Evolutionary conservation across 2,329 filamentous ascomycete genomes (phyloP).

Genomic region (Trichocomaceae sp.): DNA sequence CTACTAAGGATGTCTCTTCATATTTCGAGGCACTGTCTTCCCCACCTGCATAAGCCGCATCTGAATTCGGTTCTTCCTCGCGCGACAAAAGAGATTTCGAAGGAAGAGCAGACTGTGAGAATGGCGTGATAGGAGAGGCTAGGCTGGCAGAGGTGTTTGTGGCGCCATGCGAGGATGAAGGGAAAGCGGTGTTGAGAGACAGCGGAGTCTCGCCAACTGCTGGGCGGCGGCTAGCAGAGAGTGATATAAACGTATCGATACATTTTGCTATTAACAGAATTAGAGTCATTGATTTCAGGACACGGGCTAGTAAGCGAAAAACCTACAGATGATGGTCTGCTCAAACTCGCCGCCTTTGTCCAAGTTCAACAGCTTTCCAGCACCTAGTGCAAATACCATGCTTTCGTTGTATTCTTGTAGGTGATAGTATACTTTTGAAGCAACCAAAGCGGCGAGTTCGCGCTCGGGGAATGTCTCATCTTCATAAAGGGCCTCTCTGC

Average conservation of each 20-base stretch:
- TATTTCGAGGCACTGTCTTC: slow-evolving; percentile 50
- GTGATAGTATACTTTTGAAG: slow-evolving; percentile 98
- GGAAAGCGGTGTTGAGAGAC: slow-evolving; percentile 75
- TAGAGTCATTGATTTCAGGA: slow-evolving; percentile 7
- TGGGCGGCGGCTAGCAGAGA: slow-evolving; percentile 55
- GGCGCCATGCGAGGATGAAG: slow-evolving; percentile 58
- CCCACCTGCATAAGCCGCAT: slow-evolving; percentile 50
- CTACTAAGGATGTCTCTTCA: slow-evolving; percentile 55
- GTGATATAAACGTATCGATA: slow-evolving; percentile 91
- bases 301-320: not conserved
- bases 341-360: slow-evolving; percentile 91
- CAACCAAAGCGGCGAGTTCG: slow-evolving; percentile 85
- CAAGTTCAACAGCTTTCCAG: slow-evolving; percentile 90
- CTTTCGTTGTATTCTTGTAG: slow-evolving; percentile 98
- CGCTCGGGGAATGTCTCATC: slow-evolving; percentile 91
- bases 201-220: slow-evolving; percentile 50
- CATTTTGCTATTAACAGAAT: slow-evolving; percentile 61
- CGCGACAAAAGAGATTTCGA: slow-evolving; percentile 94
- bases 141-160: slow-evolving; percentile 60
- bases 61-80: slow-evolving; percentile 57
- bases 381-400: slow-evolving; percentile 94
- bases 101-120: slow-evolving; percentile 86
- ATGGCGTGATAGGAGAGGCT: slow-evolving; percentile 85
- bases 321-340: slow-evolving; percentile 85
- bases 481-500: slow-evolving; percentile 92